These are phyloP conservation scores for Endoconidiophora laricicola DNA, from an alignment of 2,329 filamentous ascomycete genomes.

Conservation along the genomic window DNA sequence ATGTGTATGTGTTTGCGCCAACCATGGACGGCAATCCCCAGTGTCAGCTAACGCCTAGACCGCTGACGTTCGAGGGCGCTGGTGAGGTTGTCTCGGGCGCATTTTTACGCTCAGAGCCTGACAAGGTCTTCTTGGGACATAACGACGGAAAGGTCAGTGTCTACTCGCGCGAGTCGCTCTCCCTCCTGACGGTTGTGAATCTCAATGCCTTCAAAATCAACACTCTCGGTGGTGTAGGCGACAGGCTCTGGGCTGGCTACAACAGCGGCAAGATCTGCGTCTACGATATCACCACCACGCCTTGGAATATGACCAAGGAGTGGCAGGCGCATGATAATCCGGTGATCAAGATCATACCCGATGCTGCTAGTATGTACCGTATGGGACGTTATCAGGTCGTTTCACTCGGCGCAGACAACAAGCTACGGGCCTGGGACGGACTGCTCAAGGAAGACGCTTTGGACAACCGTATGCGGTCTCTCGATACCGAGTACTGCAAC, in stretches of 20 bases:
- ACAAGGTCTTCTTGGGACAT: slow-evolving; percentile 79
- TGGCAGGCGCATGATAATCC: slow-evolving; percentile 84
- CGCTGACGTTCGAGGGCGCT: slow-evolving; percentile 53
- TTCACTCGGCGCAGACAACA: slow-evolving; percentile 74
- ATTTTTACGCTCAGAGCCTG: slow-evolving; percentile 54
- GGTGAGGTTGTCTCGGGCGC: slow-evolving; percentile 82
- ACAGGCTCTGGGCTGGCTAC: slow-evolving; percentile 81
- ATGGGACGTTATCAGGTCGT: slow-evolving; percentile 71
- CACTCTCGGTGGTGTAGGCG: slow-evolving; percentile 62
- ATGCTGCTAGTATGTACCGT: slow-evolving; percentile 70
- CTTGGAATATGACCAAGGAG: slow-evolving; percentile 84
- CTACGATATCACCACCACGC: slow-evolving; percentile 67
- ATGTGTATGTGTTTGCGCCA: slow-evolving; percentile 70
- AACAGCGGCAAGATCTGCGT: slow-evolving; percentile 89
- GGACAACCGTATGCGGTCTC: slow-evolving; percentile 73
- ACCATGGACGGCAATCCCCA: slow-evolving; percentile 48
- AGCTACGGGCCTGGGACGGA: slow-evolving; percentile 77
- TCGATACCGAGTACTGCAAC: slow-evolving; percentile 66
- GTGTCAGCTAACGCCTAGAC: slow-evolving; percentile 59
- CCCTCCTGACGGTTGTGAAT: slow-evolving; percentile 64
- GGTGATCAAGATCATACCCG: slow-evolving; percentile 59
- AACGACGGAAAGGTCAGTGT: slow-evolving; percentile 86
- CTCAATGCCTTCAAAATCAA: slow-evolving; percentile 94
- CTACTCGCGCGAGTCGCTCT: slow-evolving; percentile 64
- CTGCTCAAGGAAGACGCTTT: slow-evolving; percentile 88